phyloP scores from a whole-genome alignment of 495 filamentous ascomycete genomes.

The Penicillium fimorum region DNA sequence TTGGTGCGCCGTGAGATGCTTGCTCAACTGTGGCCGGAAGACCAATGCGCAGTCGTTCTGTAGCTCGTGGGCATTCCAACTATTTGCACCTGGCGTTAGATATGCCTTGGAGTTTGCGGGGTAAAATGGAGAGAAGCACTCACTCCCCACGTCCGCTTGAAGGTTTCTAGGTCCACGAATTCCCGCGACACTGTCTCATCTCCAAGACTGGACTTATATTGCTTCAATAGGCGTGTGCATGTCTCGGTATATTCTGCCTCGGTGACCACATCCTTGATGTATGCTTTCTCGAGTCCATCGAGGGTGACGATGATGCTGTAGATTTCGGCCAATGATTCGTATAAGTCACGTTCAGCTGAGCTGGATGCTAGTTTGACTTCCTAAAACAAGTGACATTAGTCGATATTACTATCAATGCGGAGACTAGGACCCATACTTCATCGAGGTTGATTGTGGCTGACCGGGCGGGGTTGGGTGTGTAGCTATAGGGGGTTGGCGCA shows the following conservation, averaged over 20 bases:
- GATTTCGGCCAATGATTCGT: slow-evolving; percentile 94
- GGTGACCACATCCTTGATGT: slow-evolving; percentile 90
- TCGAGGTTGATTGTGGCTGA: slow-evolving; percentile 91
- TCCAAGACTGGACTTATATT: slow-evolving; percentile 90
- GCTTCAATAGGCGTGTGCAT: slow-evolving; percentile 87
- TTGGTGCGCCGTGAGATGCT: slow-evolving; percentile 42
- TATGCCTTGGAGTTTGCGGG: background rate
- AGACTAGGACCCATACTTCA: slow-evolving; percentile 56
- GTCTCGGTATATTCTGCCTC: slow-evolving; percentile 94
- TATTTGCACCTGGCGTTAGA: slow-evolving; percentile 33
- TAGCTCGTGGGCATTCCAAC: slow-evolving; percentile 94
- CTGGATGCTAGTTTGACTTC: slow-evolving; percentile 90
- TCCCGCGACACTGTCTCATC: slow-evolving; percentile 80
- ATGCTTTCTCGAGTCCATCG: slow-evolving; percentile 94
- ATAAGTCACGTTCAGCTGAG: slow-evolving; percentile 82
- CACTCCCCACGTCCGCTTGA: slow-evolving; percentile 91
- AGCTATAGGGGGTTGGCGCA: slow-evolving; percentile 88
- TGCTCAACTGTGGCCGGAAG: slow-evolving; percentile 68
- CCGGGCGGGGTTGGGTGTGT: slow-evolving; percentile 73
- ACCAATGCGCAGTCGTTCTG: slow-evolving; percentile 86
- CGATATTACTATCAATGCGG: slow-evolving; percentile 8
- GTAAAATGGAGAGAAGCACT: slow-evolving; percentile 26
- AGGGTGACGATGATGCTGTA: slow-evolving; percentile 96
- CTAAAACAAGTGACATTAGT: slow-evolving; percentile 43
- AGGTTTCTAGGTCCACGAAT: slow-evolving; percentile 88